Conservation (phyloP, 345 rosid species). For the Psidium friedrichsthalianum region DNA sequence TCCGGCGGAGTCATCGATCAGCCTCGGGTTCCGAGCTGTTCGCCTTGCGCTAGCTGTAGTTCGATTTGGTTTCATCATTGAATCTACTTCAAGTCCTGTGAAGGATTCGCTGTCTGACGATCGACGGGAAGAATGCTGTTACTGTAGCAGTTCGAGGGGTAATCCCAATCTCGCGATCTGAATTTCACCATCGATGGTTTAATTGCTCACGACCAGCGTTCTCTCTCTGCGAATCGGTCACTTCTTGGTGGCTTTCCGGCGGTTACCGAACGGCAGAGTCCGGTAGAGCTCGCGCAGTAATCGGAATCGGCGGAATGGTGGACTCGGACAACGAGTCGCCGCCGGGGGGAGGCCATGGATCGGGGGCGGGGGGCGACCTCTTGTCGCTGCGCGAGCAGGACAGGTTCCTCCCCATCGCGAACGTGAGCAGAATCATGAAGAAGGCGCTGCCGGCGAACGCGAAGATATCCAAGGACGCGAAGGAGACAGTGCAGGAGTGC, state of each 20-base stretch:
- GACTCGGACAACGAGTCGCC: slow-evolving; percentile 69
- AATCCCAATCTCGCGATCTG: neutral
- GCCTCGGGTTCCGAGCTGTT: neutral
- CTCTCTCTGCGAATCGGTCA: neutral
- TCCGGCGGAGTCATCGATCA: neutral
- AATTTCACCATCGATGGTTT: neutral
- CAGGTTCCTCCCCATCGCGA: slow-evolving; percentile 64
- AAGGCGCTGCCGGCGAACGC: slow-evolving; percentile 68
- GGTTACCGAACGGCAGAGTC: neutral
- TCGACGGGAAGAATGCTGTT: neutral
- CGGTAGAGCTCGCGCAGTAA: neutral
- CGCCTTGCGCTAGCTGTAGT: neutral
- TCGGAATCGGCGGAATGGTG: slow-evolving; percentile 20
- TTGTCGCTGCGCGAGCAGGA: slow-evolving; percentile 49
- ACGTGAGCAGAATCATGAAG: slow-evolving; percentile 77
- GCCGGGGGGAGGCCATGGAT: slow-evolving; percentile 19
- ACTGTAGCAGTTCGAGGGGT: neutral
- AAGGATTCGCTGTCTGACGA: neutral
- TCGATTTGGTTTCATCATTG: neutral
- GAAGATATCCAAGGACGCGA: slow-evolving; percentile 68
- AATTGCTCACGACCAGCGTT: neutral
- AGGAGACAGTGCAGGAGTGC: slow-evolving; percentile 74
- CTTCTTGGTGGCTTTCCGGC: neutral
- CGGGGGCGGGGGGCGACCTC: slow-evolving; percentile 16
- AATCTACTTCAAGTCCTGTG: neutral